A percentile compares a stretch with the other conserved stretches of the same genome.
phyloP scores from a whole-genome alignment of 2,329 filamentous ascomycete species.

The Aspergillus pseudoterreus region DNA sequence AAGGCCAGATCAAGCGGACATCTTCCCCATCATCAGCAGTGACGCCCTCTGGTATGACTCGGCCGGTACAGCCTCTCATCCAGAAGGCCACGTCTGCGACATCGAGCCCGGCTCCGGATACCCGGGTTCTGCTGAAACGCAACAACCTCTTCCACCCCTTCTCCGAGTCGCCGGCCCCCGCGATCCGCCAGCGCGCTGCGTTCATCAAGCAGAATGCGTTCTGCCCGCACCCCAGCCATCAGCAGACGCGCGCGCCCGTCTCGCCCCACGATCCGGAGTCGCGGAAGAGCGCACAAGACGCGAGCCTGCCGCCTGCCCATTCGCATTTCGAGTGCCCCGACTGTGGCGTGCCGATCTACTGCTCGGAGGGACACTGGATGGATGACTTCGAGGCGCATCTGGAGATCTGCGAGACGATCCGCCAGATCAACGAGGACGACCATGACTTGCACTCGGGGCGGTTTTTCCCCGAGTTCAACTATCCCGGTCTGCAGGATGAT shows the following conservation, averaged over 20 bases:
- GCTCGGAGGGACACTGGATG: constrained; percentile 91
- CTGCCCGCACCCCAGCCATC: constrained; percentile 87
- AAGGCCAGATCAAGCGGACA: constrained; percentile 16
- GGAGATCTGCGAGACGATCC: constrained; percentile 84
- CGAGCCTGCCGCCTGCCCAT: constrained; percentile 66
- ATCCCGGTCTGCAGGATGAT: constrained; percentile 84
- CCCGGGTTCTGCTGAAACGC: constrained; percentile 53
- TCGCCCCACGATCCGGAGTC: constrained; percentile 63
- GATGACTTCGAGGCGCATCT: constrained; percentile 92
- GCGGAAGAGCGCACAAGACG: constrained; percentile 45
- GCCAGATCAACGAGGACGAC: constrained; percentile 96
- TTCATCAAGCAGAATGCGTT: constrained; percentile 92
- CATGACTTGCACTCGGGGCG: constrained; percentile 89
- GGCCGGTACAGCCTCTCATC: constrained; percentile 14
- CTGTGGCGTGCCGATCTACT: constrained; percentile 90
- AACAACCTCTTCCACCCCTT: constrained; percentile 94
- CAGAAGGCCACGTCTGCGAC: constrained; percentile 27
- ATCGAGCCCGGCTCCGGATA: constrained; percentile 18
- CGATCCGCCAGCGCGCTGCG: constrained; percentile 80
- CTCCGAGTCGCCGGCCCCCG: constrained; percentile 79
- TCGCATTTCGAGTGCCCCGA: constrained; percentile 94
- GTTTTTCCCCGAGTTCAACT: constrained; percentile 90
- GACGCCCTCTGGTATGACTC: background rate
- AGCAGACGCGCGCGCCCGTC: constrained; percentile 65
- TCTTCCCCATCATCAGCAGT: constrained; percentile 7